A percentile compares a stretch with the other conserved stretches of the same genome.
Conservation (phyloP, 1,284 basidiomycete species). For the Flammula alnicola region DNA sequence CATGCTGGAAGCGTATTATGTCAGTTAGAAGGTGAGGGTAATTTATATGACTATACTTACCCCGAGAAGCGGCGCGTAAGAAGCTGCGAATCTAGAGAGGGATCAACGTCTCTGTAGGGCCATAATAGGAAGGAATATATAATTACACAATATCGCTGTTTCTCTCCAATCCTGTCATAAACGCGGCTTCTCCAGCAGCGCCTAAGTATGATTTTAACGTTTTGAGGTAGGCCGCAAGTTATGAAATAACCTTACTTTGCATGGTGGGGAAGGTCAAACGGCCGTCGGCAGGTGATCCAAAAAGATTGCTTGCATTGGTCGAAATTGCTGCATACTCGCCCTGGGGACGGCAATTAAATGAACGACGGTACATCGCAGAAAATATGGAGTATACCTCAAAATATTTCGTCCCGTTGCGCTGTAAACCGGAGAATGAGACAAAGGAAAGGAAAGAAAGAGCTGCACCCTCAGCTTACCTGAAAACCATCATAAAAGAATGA, state of each 20-base stretch:
- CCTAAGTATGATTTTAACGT: conserved; percentile 28
- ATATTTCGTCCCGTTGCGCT: conserved; percentile 37
- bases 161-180: conserved; percentile 73
- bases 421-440: too few relatives aligned
- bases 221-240: too few relatives aligned
- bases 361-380: background rate
- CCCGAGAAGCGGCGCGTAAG: conserved; percentile 68
- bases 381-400: conserved; percentile 34
- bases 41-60: conserved; percentile 33
- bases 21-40: background rate
- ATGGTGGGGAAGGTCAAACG: conserved; percentile 56
- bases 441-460: background rate
- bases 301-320: conserved; percentile 46
- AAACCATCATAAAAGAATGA: conserved; percentile 65
- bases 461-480: too few relatives aligned
- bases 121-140: background rate
- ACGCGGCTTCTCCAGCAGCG: conserved; percentile 61
- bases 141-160: conserved; percentile 44
- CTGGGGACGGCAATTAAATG: conserved; percentile 37
- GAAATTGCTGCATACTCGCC: conserved; percentile 75
- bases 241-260: conserved; percentile 39
- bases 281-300: conserved; percentile 10
- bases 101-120: background rate
- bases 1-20: conserved; percentile 48
- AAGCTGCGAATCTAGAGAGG: conserved; percentile 55